These are phyloP conservation scores for Nidula niveotomentosa DNA, from an alignment of 1,284 basidiomycete species.

Conservation along the genomic window DNA sequence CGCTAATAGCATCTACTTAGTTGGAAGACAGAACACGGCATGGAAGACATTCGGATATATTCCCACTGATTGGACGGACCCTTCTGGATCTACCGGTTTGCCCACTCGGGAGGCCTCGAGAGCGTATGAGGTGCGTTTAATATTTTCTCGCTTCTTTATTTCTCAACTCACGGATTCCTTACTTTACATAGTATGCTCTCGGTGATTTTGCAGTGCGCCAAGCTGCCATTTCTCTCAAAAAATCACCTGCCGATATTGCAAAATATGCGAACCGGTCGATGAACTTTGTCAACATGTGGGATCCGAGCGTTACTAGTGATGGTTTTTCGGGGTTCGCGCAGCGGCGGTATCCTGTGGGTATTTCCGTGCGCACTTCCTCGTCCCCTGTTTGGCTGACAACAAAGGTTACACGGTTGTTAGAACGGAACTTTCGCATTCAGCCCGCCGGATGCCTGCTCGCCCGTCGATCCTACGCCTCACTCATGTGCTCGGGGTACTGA, in stretches of 20 bases:
- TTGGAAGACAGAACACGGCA: slow-evolving; percentile 49
- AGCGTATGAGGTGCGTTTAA: slow-evolving; percentile 35
- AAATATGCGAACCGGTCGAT: slow-evolving; percentile 48
- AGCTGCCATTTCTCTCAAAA: slow-evolving; percentile 36
- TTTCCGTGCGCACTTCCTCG: neutral
- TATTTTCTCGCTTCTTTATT: neutral
- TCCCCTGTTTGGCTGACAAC: neutral
- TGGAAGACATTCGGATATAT: slow-evolving; percentile 50
- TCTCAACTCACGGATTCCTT: neutral
- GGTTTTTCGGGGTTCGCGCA: slow-evolving; percentile 46
- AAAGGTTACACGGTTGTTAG: slow-evolving; percentile 16
- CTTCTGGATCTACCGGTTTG: slow-evolving; percentile 42
- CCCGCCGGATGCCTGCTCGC: slow-evolving; percentile 46
- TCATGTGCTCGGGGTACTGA: slow-evolving; percentile 49
- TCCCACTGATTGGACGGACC: slow-evolving; percentile 46
- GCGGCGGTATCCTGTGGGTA: slow-evolving; percentile 35
- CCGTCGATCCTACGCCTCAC: slow-evolving; percentile 41
- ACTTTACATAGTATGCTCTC: slow-evolving; percentile 36
- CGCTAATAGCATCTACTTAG: slow-evolving; percentile 12
- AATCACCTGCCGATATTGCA: slow-evolving; percentile 32
- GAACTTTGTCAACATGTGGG: slow-evolving; percentile 54
- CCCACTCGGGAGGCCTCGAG: slow-evolving; percentile 48
- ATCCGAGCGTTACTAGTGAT: slow-evolving; percentile 40
- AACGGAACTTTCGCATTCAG: slow-evolving; percentile 50
- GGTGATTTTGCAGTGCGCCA: slow-evolving; percentile 52